These are phyloP conservation scores for Kregervanrija pseudodelftensis DNA, from an alignment of 805 yeast species.

Conservation along the genomic window DNA sequence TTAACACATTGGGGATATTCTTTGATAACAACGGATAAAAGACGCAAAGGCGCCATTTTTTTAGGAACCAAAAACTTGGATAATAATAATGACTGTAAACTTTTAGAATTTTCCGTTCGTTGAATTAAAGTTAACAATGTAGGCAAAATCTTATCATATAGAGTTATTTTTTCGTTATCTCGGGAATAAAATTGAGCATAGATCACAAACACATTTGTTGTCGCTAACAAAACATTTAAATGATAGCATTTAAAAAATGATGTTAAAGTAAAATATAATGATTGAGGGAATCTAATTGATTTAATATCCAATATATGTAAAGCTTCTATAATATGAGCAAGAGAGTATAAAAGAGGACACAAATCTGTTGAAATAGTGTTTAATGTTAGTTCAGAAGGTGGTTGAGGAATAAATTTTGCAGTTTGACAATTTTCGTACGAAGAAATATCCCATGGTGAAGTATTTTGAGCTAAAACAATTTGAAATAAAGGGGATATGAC, in stretches of 20 bases:
- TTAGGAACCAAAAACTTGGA: constrained; percentile 12
- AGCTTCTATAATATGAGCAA: constrained; percentile 15
- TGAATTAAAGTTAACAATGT: constrained; percentile 17
- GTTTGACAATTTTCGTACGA: constrained; percentile 14
- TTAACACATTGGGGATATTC: constrained; percentile 29
- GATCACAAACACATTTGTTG: constrained; percentile 3
- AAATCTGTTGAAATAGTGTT: constrained; percentile 13
- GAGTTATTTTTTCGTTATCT: constrained; percentile 4
- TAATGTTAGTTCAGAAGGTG: constrained; percentile 14
- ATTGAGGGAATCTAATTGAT: too few relatives aligned
- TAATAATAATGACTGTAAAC: too few relatives aligned
- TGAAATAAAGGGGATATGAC: constrained; percentile 18
- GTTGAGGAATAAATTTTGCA: constrained; percentile 12
- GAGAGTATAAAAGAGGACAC: constrained; percentile 21
- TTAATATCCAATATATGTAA: too few relatives aligned
- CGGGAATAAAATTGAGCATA: too few relatives aligned
- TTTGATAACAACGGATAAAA: constrained; percentile 28
- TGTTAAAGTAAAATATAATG: constrained; percentile 22
- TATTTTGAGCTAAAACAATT: constrained; percentile 13
- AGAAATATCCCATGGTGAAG: constrained; percentile 7
- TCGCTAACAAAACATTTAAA: constrained; percentile 18
- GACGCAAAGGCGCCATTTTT: constrained; percentile 28
- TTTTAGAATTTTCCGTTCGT: constrained; percentile 11
- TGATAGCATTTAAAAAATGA: constrained; percentile 20
- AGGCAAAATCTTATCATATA: constrained; percentile 18